Evolutionary conservation across 228 moss, liverwort and hornwort species (phyloP), one percentile per base, ranked within the genome.

Genomic region (Sphagnum magellanicum): DNA sequence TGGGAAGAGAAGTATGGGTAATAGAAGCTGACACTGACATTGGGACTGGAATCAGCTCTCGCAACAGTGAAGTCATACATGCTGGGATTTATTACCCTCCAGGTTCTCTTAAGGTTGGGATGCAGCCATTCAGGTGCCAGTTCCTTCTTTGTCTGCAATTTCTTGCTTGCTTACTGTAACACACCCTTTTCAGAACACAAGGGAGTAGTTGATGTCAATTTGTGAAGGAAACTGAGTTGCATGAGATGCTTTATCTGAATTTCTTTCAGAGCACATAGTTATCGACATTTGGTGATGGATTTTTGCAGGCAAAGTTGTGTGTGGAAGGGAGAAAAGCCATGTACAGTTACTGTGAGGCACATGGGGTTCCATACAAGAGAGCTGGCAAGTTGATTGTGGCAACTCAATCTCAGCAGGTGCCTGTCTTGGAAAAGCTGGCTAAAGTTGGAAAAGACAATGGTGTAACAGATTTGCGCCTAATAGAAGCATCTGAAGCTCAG

Each of bases 1-100:
- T 80, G 76, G 91, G 91, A 52, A 87, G 84, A 55, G 97, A 98
- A 67, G 93, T 93, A 64, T 82, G 93, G 76, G 90, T 98, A 53
- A 72, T 93, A 67, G 97, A 98, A 81, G 89, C 91, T 71, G 88
- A 86, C 14, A 59, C 83, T 13, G 87, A 81, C 65, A 80, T 98
- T 64, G 97, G 97, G 50, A 98, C 93, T 13, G 90, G 91, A 51
- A 93, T 87, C 12, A 98, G 97, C 87, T 90, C 97, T 12, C 88
- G 97, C 72, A 93, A 86, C 69, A 98, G 97, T 72, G 97, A 98
- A 73, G 97, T 98, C 71, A 86, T 93, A 76, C 97, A 98, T 78
- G 97, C 93, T 51, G 97, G 97, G 67, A 82, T 93, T 16, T 81
- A 98, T 79, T 90, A 93, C 73, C 90, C 84, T 53, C 79, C 70